These are phyloP conservation scores for Xylariales sp. DNA, from an alignment of 2,329 filamentous ascomycete genomes.

Conservation along the genomic window DNA sequence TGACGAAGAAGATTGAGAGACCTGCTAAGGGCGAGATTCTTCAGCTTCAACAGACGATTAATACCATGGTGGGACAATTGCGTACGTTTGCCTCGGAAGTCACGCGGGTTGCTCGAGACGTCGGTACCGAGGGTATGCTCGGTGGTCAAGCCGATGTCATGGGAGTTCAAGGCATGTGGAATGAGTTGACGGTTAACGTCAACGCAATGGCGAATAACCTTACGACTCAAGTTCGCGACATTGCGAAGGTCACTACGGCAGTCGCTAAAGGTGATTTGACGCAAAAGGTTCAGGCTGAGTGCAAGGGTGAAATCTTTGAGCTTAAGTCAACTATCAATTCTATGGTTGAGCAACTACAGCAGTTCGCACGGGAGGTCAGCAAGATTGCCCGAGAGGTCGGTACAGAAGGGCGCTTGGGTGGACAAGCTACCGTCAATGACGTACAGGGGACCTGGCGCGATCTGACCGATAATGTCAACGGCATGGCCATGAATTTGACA, in stretches of 20 bases:
- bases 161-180: slow-evolving; percentile 89
- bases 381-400: slow-evolving; percentile 97
- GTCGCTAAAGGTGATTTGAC: slow-evolving; percentile 89
- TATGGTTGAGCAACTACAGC: slow-evolving; percentile 97
- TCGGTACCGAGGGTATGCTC: slow-evolving; percentile 85
- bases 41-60: slow-evolving; percentile 86
- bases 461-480: slow-evolving; percentile 94
- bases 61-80: slow-evolving; percentile 89
- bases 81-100: slow-evolving; percentile 87
- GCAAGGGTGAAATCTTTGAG: slow-evolving; percentile 89
- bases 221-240: slow-evolving; percentile 92
- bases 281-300: slow-evolving; percentile 94
- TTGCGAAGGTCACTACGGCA: slow-evolving; percentile 82
- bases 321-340: slow-evolving; percentile 99
- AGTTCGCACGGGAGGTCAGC: slow-evolving; percentile 96
- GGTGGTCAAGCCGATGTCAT: slow-evolving; percentile 86
- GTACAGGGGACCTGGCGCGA: slow-evolving; percentile 98
- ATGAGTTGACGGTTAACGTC: slow-evolving; percentile 85
- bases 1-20: slow-evolving; percentile 86
- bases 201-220: slow-evolving; percentile 90
- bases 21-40: slow-evolving; percentile 85
- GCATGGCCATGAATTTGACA: slow-evolving; percentile 98
- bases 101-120: slow-evolving; percentile 83
- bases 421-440: slow-evolving; percentile 94
- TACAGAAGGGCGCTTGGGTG: slow-evolving; percentile 92